These are phyloP conservation scores for Naganishia friedmannii DNA, from an alignment of 768 basidiomycete genomes.

Conservation along the genomic window DNA sequence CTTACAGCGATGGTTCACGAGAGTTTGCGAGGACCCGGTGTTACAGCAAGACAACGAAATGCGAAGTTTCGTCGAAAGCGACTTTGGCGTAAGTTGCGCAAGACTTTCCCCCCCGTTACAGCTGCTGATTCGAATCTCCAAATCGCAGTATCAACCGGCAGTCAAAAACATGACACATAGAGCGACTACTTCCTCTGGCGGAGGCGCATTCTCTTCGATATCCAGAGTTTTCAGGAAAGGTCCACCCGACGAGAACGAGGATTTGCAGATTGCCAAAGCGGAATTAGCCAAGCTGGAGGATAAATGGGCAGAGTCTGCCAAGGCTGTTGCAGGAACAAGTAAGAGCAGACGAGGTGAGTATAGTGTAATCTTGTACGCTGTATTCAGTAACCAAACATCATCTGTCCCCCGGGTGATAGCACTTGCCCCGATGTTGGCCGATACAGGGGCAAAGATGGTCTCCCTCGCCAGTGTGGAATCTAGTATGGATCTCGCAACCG, in stretches of 20 bases:
- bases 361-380: neutral
- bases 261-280: slow-evolving; percentile 80
- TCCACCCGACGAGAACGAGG: slow-evolving; percentile 92
- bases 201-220: slow-evolving; percentile 38
- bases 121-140: slow-evolving; percentile 4
- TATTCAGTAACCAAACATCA: slow-evolving; percentile 15
- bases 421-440: slow-evolving; percentile 71
- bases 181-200: slow-evolving; percentile 39
- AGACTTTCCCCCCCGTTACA: neutral
- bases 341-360: slow-evolving; percentile 69
- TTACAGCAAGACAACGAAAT: slow-evolving; percentile 86
- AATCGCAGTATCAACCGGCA: slow-evolving; percentile 63
- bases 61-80: slow-evolving; percentile 90
- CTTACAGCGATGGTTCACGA: slow-evolving; percentile 88
- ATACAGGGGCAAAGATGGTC: slow-evolving; percentile 89
- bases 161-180: slow-evolving; percentile 25
- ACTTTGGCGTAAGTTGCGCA: slow-evolving; percentile 69
- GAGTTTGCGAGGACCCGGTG: slow-evolving; percentile 88
- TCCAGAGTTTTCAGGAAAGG: slow-evolving; percentile 53
- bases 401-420: slow-evolving; percentile 56
- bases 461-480: slow-evolving; percentile 85
- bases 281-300: slow-evolving; percentile 88
- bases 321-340: slow-evolving; percentile 82
- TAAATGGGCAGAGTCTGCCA: slow-evolving; percentile 87
- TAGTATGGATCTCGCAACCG: slow-evolving; percentile 76